Conservation (phyloP, 768 basidiomycete species). For the Pulveroboletus sp. region DNA sequence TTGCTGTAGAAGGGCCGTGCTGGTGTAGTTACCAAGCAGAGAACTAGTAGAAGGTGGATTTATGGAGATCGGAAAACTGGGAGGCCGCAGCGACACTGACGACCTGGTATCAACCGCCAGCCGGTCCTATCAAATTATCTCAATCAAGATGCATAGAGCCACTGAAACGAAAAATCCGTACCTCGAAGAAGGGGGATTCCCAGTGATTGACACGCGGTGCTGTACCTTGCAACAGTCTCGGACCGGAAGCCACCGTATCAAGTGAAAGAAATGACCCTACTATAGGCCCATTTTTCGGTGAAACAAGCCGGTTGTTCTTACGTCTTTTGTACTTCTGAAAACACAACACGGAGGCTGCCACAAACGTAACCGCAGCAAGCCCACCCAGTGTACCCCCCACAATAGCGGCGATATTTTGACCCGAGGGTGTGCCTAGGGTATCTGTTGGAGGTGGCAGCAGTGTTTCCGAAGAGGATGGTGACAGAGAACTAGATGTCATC, state of each 20-base stretch:
- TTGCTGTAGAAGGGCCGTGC: not conserved
- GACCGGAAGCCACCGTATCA: not conserved
- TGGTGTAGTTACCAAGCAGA: not conserved
- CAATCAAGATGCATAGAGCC: not conserved
- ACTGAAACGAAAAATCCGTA: not conserved
- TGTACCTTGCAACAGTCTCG: not conserved
- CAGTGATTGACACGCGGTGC: not conserved
- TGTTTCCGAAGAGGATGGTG: not conserved
- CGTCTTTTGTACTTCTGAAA: not conserved
- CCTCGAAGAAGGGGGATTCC: not conserved
- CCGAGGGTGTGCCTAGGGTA: not conserved
- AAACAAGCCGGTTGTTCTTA: not conserved
- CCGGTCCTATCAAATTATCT: not conserved
- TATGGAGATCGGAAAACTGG: not conserved
- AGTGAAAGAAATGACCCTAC: not conserved
- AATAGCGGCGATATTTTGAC: constrained; percentile 1
- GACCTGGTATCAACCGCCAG: not conserved
- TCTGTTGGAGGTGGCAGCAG: not conserved
- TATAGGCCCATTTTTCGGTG: not conserved
- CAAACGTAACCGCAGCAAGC: not conserved
- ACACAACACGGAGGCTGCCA: not conserved
- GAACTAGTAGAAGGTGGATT: constrained; percentile 1
- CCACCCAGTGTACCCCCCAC: constrained; percentile 8
- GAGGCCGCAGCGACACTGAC: not conserved
- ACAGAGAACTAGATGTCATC: not conserved